A percentile compares a stretch with the other conserved stretches of the same genome.
These are phyloP conservation scores for Pulveroboletus sp. DNA, from an alignment of 768 basidiomycete genomes.

Conservation along the genomic window DNA sequence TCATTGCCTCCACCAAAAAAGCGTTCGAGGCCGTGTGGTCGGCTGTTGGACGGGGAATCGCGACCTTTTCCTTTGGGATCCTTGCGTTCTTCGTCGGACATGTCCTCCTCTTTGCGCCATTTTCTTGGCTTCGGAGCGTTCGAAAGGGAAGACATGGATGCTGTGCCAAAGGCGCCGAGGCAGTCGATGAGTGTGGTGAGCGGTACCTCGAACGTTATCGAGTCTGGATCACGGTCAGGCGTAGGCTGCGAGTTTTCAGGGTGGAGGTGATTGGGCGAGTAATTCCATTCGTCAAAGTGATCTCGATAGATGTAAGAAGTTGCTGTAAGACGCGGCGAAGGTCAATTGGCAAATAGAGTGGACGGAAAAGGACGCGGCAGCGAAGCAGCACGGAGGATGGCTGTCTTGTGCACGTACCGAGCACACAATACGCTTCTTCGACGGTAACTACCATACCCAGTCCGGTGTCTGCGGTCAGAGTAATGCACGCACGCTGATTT, in stretches of 20 bases:
- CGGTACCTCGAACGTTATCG: slow-evolving; percentile 73
- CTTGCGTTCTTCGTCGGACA: slow-evolving; percentile 38
- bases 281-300: slow-evolving; percentile 80
- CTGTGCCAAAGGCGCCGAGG: slow-evolving; percentile 91
- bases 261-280: slow-evolving; percentile 42
- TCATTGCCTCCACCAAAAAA: slow-evolving; percentile 51
- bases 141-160: slow-evolving; percentile 35
- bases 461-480: slow-evolving; percentile 58
- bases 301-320: slow-evolving; percentile 78
- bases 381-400: slow-evolving; percentile 4
- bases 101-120: slow-evolving; percentile 49
- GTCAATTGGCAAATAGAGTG: neutral
- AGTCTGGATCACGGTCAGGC: slow-evolving; percentile 11
- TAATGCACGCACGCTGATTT: slow-evolving; percentile 71
- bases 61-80: slow-evolving; percentile 32
- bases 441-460: slow-evolving; percentile 79
- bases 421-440: slow-evolving; percentile 79
- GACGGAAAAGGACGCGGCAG: neutral
- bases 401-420: slow-evolving; percentile 49
- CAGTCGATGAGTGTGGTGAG: slow-evolving; percentile 85
- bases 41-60: slow-evolving; percentile 9
- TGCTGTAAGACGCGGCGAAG: slow-evolving; percentile 41
- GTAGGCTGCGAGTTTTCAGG: slow-evolving; percentile 21
- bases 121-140: slow-evolving; percentile 40
- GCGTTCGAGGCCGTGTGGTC: slow-evolving; percentile 45